Conservation (phyloP, 306 rosid genomes). For the Arachis hypogaea region DNA sequence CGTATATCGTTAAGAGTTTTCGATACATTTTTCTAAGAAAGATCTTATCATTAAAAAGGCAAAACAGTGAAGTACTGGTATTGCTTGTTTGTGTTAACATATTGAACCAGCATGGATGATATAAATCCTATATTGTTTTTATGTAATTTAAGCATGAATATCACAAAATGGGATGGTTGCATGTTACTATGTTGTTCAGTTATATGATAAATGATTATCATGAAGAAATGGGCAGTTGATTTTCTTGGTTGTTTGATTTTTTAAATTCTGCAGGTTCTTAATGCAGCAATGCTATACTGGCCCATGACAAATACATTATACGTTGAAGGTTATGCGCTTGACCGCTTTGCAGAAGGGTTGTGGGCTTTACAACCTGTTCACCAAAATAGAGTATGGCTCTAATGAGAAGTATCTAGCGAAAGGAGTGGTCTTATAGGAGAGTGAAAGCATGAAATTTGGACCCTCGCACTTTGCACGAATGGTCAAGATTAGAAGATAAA, state of each 20-base stretch:
- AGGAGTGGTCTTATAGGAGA: too few relatives aligned
- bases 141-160: neutral
- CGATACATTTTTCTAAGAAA: neutral
- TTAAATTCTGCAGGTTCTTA: conserved; percentile 68
- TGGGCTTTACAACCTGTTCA: conserved; percentile 92
- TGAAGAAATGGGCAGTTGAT: conserved; percentile 11
- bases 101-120: neutral
- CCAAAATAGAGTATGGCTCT: conserved; percentile 67
- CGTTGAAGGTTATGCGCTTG: conserved; percentile 94
- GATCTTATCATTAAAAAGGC: neutral
- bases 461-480: too few relatives aligned
- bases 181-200: neutral
- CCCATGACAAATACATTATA: conserved; percentile 78
- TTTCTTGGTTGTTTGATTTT: conserved; percentile 17
- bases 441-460: too few relatives aligned
- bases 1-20: neutral
- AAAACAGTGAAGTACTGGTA: neutral
- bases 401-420: neutral
- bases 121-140: neutral
- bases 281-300: conserved; percentile 96
- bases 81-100: neutral
- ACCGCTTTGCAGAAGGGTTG: conserved; percentile 82
- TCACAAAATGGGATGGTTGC: neutral
- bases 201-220: neutral
- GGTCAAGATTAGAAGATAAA: too few relatives aligned